Evolutionary conservation across 768 basidiomycete genomes (phyloP).

Genomic region (Boletus huronensis): DNA sequence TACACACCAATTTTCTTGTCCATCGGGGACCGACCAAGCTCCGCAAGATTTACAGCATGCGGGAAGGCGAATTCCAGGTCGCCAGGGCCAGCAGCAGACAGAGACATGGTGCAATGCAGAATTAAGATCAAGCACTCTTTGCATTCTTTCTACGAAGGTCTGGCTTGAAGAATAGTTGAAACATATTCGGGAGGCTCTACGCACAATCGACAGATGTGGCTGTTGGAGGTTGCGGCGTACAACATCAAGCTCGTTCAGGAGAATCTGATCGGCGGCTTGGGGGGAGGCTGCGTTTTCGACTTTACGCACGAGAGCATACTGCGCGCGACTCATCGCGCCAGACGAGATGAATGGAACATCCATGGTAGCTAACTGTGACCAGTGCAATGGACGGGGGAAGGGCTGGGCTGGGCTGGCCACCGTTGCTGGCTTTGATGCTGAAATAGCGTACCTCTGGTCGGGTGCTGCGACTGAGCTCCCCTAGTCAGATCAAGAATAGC

Average conservation of each 20-base stretch:
- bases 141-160: constrained; percentile 48
- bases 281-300: constrained; percentile 60
- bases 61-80: constrained; percentile 68
- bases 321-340: constrained; percentile 69
- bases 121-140: constrained; percentile 67
- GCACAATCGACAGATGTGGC: constrained; percentile 50
- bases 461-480: constrained; percentile 6
- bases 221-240: constrained; percentile 52
- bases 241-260: constrained; percentile 55
- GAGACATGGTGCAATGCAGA: constrained; percentile 61
- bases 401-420: background rate
- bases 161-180: constrained; percentile 6
- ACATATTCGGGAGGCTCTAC: constrained; percentile 26
- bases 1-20: constrained; percentile 65
- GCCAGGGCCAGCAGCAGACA: constrained; percentile 40
- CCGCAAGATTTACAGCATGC: constrained; percentile 75
- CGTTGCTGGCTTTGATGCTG: background rate
- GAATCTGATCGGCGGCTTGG: constrained; percentile 57
- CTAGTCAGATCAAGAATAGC: background rate
- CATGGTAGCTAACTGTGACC: constrained; percentile 40
- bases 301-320: constrained; percentile 72
- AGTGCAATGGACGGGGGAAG: background rate
- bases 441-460: constrained; percentile 16
- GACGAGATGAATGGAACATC: constrained; percentile 78
- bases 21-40: constrained; percentile 55